Percentiles rank a stretch among this genome's conserved stretches.
Conservation (phyloP, 257 asterid genomes). For the Lavandula angustifolia region DNA sequence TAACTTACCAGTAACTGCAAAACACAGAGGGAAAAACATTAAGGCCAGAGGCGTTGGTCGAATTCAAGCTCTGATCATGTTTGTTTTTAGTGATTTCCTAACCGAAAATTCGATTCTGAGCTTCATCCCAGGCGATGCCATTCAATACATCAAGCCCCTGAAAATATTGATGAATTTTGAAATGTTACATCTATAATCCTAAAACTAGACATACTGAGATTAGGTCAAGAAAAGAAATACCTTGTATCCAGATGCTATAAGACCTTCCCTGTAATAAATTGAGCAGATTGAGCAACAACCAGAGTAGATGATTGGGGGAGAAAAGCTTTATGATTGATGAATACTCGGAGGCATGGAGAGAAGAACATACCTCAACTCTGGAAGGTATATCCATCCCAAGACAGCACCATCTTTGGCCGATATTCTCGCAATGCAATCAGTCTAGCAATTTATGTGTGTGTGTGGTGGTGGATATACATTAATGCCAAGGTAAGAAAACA, state of each 20-base stretch:
- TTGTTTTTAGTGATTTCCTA: slow-evolving; percentile 30
- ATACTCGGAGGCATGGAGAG: slow-evolving; percentile 10
- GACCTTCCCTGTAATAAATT: slow-evolving; percentile 48
- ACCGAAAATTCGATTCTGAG: slow-evolving; percentile 67
- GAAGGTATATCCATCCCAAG: slow-evolving; percentile 86
- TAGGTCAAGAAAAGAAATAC: slow-evolving; percentile 40
- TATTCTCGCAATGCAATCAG: slow-evolving; percentile 93
- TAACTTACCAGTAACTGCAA: slow-evolving; percentile 71
- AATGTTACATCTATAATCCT: background rate
- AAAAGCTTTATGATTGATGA: background rate
- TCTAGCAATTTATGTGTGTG: slow-evolving; percentile 46
- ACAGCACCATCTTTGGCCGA: slow-evolving; percentile 59
- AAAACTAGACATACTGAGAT: background rate
- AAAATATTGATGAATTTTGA: slow-evolving; percentile 25
- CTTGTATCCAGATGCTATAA: slow-evolving; percentile 50
- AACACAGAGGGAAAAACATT: background rate
- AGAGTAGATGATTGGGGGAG: background rate
- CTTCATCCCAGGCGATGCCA: slow-evolving; percentile 92
- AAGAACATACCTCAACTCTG: slow-evolving; percentile 56
- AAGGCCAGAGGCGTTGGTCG: background rate
- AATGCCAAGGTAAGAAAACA: background rate
- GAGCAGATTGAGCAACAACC: slow-evolving; percentile 18
- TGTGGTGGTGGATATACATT: background rate
- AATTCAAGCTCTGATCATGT: too few relatives aligned
- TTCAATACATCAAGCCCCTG: slow-evolving; percentile 82